These are phyloP conservation scores for Suillus brevipes DNA, from an alignment of 768 basidiomycete genomes.

Conservation along the genomic window DNA sequence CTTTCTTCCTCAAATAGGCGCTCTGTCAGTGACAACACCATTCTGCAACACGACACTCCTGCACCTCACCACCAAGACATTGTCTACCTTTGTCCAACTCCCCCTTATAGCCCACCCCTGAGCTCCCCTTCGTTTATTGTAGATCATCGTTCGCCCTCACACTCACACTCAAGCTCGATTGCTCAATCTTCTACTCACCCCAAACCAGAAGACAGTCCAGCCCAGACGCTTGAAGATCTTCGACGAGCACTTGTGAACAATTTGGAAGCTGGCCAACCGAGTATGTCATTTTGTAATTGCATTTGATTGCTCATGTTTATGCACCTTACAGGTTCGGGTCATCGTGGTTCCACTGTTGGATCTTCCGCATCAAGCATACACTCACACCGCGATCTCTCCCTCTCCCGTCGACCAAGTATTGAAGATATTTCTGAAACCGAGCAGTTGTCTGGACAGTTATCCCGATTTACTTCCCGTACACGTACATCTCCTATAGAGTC, in stretches of 20 bases:
- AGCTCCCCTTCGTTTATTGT: not conserved
- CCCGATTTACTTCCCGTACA: conserved; percentile 4
- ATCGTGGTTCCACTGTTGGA: not conserved
- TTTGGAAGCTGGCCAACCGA: conserved; percentile 11
- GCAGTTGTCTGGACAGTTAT: conserved; percentile 10
- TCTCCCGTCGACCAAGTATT: conserved; percentile 40
- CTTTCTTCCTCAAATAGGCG: conserved; percentile 1
- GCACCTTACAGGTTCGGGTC: not conserved
- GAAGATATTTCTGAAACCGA: conserved; percentile 40
- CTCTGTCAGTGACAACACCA: conserved; percentile 4
- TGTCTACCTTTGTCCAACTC: conserved; percentile 22
- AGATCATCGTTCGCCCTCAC: not conserved
- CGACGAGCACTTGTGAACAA: conserved; percentile 18
- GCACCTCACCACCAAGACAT: not conserved
- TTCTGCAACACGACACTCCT: conserved; percentile 9
- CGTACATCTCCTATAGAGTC: not conserved
- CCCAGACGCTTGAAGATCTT: conserved; percentile 23
- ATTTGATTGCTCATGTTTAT: not conserved
- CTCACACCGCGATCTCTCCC: conserved; percentile 6
- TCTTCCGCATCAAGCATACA: conserved; percentile 12
- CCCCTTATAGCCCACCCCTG: conserved; percentile 32
- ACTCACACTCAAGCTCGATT: not conserved
- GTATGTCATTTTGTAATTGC: not conserved
- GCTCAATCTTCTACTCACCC: not conserved
- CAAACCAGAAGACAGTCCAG: conserved; percentile 11